A percentile compares a stretch with the other conserved stretches of the same genome.
Evolutionary conservation across 2,329 filamentous ascomycete genomes (phyloP).

Genomic region (Blastomyces emzantsi): DNA sequence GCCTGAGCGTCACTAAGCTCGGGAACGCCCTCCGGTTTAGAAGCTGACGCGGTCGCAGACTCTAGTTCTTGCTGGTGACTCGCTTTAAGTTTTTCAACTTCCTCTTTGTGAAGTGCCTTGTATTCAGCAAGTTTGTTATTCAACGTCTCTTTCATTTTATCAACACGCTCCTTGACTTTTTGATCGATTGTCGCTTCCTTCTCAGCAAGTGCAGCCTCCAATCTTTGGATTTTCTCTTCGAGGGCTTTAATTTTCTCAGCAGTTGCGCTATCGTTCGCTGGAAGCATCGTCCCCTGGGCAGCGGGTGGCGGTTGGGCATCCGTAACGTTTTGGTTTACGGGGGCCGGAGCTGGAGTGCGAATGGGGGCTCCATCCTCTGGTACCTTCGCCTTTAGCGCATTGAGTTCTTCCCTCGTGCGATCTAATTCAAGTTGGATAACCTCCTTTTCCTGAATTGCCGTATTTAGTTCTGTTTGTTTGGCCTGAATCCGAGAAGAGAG

Average conservation of each 20-base stretch:
- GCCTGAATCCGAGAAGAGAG: constrained; percentile 55
- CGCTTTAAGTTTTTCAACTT: constrained; percentile 40
- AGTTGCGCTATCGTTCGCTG: constrained; percentile 23
- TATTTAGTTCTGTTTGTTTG: constrained; percentile 42
- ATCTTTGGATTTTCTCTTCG: constrained; percentile 49
- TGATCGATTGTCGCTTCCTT: constrained; percentile 45
- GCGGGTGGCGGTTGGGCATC: constrained; percentile 26
- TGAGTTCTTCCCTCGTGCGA: constrained; percentile 51
- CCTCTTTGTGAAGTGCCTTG: constrained; percentile 42
- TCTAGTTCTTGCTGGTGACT: constrained; percentile 40
- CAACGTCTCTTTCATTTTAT: constrained; percentile 57
- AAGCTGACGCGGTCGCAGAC: constrained; percentile 18
- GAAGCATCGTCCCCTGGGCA: constrained; percentile 19
- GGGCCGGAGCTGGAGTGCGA: constrained; percentile 26
- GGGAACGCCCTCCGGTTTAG: constrained; percentile 28
- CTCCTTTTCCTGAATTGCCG: constrained; percentile 53
- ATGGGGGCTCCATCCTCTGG: constrained; percentile 34
- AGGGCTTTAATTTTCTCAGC: constrained; percentile 53
- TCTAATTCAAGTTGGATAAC: constrained; percentile 60
- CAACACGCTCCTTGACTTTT: constrained; percentile 40
- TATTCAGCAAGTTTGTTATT: constrained; percentile 58
- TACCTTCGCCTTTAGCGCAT: constrained; percentile 42
- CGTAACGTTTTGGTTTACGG: constrained; percentile 48
- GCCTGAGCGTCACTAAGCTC: constrained; percentile 43
- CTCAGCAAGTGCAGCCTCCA: constrained; percentile 45